Base-by-base conservation (phyloP, 148 eudicot genomes). In the Chenopodium berlandieri region DNA sequence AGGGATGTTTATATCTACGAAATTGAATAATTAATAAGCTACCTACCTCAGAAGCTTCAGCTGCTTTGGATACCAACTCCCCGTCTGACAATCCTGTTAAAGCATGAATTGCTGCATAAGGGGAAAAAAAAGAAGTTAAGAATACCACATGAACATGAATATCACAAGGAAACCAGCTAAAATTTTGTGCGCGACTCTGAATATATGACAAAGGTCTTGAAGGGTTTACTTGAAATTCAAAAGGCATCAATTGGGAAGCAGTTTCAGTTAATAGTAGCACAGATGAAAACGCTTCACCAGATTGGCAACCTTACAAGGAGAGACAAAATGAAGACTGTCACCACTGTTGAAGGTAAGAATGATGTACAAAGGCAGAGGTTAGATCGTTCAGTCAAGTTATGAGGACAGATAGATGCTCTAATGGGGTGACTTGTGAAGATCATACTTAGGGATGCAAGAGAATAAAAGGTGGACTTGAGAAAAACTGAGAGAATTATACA, bases 31-130 rank as follows among this genome's bases (percentile, higher is more conserved):
- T 54, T 44, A 23, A 63, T 60, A 20, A 79, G 75, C 81, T 75
- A 94, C 98, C 81, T 75, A 94, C 98, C 97, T 94, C 93, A 30
- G 88, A 91, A 87, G 84, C 75, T 84, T 91, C 93, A 32, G 95
- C 79, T 78, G 85, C 85, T 77, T 86, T 85, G 32, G 84, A 79
- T 72, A 77, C 78, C 54, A 87, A 64, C 77, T 86, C 88, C 37
- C 90, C 91, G 72, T 86, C 90, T 69, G 88, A 85, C 69, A 83
- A 66, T 50, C 87, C 90, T 1, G 85, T 44, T 63, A 81, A 73
- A 84, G 75, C 82, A 76, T 70, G 78, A 30, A 84, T 69, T 56
- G 92, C 97, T 93, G 92, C 86, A 86, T 77, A 73, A 69, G 44
- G 79, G 76, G 27, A 54, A n/a, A 62, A 4, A 40, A 54, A 52